Evolutionary conservation across 192 early-diverging fungal genomes (phyloP).

Genomic region (Gryganskiella cystojenkinii): DNA sequence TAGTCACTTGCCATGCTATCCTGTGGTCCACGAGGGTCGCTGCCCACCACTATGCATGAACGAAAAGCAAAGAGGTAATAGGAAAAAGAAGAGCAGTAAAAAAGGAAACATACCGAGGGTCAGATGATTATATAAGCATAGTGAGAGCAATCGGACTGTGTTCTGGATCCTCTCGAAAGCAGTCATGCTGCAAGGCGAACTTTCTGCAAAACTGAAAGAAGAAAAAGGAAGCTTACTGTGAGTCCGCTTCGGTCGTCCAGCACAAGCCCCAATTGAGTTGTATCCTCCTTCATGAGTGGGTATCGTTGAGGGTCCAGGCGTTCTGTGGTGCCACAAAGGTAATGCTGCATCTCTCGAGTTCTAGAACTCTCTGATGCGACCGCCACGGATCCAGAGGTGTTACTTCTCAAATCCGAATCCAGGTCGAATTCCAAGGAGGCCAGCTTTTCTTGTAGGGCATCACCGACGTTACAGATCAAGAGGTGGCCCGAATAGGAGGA

Average conservation of each 20-base stretch:
- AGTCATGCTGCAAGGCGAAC: too few relatives aligned
- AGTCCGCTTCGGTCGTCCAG: conserved; percentile 21
- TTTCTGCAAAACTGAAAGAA: too few relatives aligned
- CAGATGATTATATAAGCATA: too few relatives aligned
- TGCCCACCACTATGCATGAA: conserved; percentile 38
- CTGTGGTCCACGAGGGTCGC: conserved; percentile 41
- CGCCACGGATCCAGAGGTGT: neutral
- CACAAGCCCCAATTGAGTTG: conserved; percentile 33
- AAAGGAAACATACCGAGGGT: neutral
- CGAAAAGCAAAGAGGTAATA: neutral
- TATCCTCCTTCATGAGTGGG: conserved; percentile 40
- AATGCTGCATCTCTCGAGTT: conserved; percentile 22
- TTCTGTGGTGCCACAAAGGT: conserved; percentile 44
- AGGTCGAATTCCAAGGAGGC: neutral
- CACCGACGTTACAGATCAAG: conserved; percentile 28
- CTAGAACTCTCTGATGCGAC: neutral
- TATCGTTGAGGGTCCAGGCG: conserved; percentile 40
- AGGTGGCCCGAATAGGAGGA: conserved; percentile 29
- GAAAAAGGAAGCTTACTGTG: conserved; percentile 21
- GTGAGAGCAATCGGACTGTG: too few relatives aligned
- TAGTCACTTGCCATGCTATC: conserved; percentile 47
- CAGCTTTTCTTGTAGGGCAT: conserved; percentile 10
- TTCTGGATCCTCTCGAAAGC: too few relatives aligned
- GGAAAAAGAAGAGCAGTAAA: neutral
- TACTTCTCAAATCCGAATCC: neutral